Evolutionary conservation across 257 asterid species (phyloP), one percentile per base, ranked within the genome.

Genomic region (Fraxinus americana): DNA sequence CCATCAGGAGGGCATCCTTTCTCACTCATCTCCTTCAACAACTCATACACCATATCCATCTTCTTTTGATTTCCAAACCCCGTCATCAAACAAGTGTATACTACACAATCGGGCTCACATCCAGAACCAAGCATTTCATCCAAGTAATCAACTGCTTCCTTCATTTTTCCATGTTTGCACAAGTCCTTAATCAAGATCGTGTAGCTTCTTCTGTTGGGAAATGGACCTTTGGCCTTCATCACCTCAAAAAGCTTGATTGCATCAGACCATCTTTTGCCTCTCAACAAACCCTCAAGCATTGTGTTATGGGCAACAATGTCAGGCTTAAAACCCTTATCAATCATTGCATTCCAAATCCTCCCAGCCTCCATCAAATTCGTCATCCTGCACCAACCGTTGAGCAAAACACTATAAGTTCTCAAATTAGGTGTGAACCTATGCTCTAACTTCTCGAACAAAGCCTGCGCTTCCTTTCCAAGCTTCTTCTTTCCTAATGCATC

Each of bases 321-420:
- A 0, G 97, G 99, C 75, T 89, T 89, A 76, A 93, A 82, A 1
- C 97, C 97, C 21, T 84, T 77, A 52, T 96, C 97, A 54, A 96
- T 88, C 96, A 96, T 92, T 83, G 30, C 76, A 86, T 95, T 95
- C 99, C 99, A 93, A 2, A 85, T 80, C 88, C 85, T 89, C 66
- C 97, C 98, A 7, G 94, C 98, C 77, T 91, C 98, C 85, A 89
- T 79, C 87, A 95, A 78, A 84, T 96, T 94, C 91, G 84, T 93
- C 72, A 89, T 92, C 73, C 77, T 82, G 78, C 97, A 96, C 97
- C 97, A 96, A 68, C 97, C 97, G 77, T 85, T 89, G 70, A 96
- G 91, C 90, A 96, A 75, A 78, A 91, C 78, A 12, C 92, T 89
- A 66, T 90, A 91, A 1, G 98, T 95, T 72, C 23, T 83, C 69